A percentile compares a stretch with the other conserved stretches of the same genome.
phyloP scores from a whole-genome alignment of 371 early-diverging fungal species.

The Mortierella sp. region DNA sequence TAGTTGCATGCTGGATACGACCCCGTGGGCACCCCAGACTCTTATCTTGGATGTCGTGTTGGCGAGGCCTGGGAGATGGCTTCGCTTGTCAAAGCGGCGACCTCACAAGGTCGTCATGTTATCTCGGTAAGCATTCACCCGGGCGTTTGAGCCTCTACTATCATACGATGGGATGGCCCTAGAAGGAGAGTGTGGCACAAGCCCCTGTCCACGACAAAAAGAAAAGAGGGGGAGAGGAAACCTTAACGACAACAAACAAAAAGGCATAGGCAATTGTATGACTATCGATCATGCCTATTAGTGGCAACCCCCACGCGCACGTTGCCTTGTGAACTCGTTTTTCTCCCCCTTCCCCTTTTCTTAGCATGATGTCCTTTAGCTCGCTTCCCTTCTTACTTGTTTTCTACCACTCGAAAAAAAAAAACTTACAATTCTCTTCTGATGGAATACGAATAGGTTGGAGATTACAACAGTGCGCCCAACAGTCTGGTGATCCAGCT shows the following conservation, averaged over 20 bases:
- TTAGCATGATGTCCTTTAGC: background rate
- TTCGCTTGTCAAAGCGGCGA: conserved; percentile 41
- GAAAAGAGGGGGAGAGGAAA: background rate
- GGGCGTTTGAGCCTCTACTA: background rate
- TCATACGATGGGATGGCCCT: background rate
- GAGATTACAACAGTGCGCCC: conserved; percentile 75
- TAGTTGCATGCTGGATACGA: conserved; percentile 58
- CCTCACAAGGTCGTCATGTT: conserved; percentile 56
- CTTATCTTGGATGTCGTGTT: conserved; percentile 52
- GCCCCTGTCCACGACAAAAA: background rate
- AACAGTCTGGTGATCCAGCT: conserved; percentile 65
- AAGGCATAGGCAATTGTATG: background rate
- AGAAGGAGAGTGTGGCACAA: background rate
- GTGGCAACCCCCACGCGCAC: background rate
- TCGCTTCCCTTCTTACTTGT: background rate
- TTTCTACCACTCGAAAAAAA: background rate
- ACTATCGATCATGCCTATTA: conserved; percentile 1
- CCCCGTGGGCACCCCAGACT: conserved; percentile 48
- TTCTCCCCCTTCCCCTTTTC: background rate
- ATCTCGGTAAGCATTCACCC: conserved; percentile 51
- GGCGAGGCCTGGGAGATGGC: conserved; percentile 59
- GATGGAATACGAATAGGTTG: conserved; percentile 45
- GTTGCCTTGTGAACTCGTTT: background rate
- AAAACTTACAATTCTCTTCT: background rate
- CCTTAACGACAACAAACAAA: conserved; percentile 1